These are phyloP conservation scores for Microdochium nivale DNA, from an alignment of 2,329 filamentous ascomycete genomes.

Conservation along the genomic window DNA sequence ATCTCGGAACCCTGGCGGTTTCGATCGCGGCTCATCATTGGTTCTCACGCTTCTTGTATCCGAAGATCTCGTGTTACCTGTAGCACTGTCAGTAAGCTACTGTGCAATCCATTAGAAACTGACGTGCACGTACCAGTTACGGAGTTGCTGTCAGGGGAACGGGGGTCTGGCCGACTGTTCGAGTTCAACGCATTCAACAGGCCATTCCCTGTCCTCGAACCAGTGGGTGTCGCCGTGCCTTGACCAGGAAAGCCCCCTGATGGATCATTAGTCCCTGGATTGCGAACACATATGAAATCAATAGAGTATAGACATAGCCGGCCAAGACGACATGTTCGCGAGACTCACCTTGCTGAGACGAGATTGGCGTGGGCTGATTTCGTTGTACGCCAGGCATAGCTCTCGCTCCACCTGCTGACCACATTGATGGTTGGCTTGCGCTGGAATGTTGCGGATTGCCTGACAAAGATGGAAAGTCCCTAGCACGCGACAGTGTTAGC, in stretches of 20 bases:
- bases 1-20: constrained; percentile 33
- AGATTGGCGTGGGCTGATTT: constrained; percentile 40
- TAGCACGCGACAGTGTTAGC: constrained; percentile 17
- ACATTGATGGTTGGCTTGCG: constrained; percentile 41
- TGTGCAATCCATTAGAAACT: not conserved
- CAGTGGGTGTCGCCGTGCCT: constrained; percentile 27
- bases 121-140: constrained; percentile 20
- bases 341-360: constrained; percentile 36
- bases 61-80: constrained; percentile 30
- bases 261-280: not conserved
- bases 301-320: not conserved
- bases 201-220: constrained; percentile 46
- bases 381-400: constrained; percentile 40
- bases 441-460: constrained; percentile 48
- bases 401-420: constrained; percentile 41
- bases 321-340: not conserved
- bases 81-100: constrained; percentile 13
- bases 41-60: constrained; percentile 29
- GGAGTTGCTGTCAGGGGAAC: constrained; percentile 36
- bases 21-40: constrained; percentile 38
- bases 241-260: constrained; percentile 39
- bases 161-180: constrained; percentile 40
- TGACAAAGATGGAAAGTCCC: constrained; percentile 59
- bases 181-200: constrained; percentile 56
- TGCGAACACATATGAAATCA: not conserved